These are phyloP conservation scores for Geotrichum ghanense DNA, from an alignment of 805 yeast genomes.

Conservation along the genomic window DNA sequence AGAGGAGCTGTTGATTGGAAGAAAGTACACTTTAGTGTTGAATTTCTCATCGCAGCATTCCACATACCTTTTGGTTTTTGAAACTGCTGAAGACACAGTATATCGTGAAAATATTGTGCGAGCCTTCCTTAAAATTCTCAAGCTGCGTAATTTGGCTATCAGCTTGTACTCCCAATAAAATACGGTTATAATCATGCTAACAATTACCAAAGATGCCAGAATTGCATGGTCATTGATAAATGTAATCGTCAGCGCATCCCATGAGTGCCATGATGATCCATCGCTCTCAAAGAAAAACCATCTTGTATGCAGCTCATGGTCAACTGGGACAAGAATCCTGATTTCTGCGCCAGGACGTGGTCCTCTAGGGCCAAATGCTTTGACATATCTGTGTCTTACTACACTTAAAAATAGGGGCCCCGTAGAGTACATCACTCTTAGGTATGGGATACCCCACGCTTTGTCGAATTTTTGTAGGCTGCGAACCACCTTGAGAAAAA, in stretches of 20 bases:
- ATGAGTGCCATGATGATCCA: slow-evolving; percentile 90
- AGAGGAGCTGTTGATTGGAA: too few relatives aligned
- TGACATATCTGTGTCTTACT: slow-evolving; percentile 75
- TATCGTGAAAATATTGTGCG: too few relatives aligned
- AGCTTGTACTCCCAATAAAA: neutral
- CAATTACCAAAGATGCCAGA: slow-evolving; percentile 57
- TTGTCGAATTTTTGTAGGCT: slow-evolving; percentile 50
- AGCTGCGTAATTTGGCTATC: too few relatives aligned
- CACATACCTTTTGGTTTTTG: too few relatives aligned
- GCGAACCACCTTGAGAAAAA: slow-evolving; percentile 63
- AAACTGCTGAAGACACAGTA: too few relatives aligned
- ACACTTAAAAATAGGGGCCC: slow-evolving; percentile 84
- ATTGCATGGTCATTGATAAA: slow-evolving; percentile 63
- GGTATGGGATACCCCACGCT: slow-evolving; percentile 75
- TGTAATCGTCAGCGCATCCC: slow-evolving; percentile 73
- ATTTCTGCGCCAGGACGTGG: slow-evolving; percentile 40
- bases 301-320: slow-evolving; percentile 27
- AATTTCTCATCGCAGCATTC: too few relatives aligned
- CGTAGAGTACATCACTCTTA: slow-evolving; percentile 87
- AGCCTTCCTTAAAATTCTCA: too few relatives aligned
- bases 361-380: slow-evolving; percentile 51
- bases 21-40: too few relatives aligned
- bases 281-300: slow-evolving; percentile 54
- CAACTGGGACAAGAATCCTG: slow-evolving; percentile 53
- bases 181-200: slow-evolving; percentile 24